These are phyloP conservation scores for Exutisphaerella laricina DNA, from an alignment of 2,329 filamentous ascomycete species.

Conservation along the genomic window DNA sequence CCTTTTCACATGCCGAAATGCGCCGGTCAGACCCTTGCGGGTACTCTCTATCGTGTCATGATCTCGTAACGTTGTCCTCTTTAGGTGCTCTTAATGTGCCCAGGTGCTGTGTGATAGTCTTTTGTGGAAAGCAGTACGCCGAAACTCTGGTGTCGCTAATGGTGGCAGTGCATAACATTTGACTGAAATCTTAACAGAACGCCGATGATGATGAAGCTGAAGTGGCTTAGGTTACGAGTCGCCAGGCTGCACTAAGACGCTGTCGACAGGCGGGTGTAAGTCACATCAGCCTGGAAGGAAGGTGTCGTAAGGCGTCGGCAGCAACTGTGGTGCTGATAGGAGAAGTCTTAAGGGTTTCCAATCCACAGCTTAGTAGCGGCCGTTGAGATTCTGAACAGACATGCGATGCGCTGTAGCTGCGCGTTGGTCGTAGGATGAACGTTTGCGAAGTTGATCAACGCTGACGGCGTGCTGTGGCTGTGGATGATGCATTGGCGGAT, in stretches of 20 bases:
- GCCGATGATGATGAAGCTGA: background rate
- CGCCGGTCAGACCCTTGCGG: constrained; percentile 1
- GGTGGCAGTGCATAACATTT: constrained; percentile 1
- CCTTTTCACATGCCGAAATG: background rate
- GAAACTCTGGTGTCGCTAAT: constrained; percentile 4
- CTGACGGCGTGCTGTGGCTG: constrained; percentile 27
- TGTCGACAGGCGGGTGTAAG: too few species aligned
- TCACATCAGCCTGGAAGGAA: background rate
- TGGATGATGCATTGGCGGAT: constrained; percentile 15
- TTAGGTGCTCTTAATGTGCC: background rate
- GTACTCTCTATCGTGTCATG: constrained; percentile 2
- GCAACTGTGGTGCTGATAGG: background rate
- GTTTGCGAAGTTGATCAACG: constrained; percentile 23
- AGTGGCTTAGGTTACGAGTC: too few species aligned
- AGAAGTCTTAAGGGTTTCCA: background rate
- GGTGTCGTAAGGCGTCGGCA: background rate
- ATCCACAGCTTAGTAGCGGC: constrained; percentile 17
- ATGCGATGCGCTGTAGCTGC: constrained; percentile 24
- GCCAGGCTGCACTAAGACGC: too few species aligned
- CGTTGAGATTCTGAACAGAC: constrained; percentile 26
- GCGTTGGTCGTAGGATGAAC: constrained; percentile 23
- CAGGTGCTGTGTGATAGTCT: background rate
- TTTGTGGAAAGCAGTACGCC: constrained; percentile 8
- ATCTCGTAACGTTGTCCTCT: constrained; percentile 1
- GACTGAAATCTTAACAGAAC: background rate